Evolutionary conservation across 768 basidiomycete species (phyloP).

Genomic region (Suillus americanus): DNA sequence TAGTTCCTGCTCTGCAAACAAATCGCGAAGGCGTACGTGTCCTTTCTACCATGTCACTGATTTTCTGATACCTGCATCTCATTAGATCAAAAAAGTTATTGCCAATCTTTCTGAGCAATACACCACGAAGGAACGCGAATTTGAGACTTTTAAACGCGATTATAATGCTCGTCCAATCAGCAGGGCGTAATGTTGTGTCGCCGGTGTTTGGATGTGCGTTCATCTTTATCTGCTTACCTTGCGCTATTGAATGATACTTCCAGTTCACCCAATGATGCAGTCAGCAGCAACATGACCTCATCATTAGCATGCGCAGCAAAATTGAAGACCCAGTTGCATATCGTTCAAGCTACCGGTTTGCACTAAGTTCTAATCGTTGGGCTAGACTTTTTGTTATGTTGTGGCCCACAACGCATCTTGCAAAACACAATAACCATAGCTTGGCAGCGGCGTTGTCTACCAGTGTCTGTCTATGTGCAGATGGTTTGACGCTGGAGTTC

Average conservation of each 20-base stretch:
- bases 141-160: conserved; percentile 76
- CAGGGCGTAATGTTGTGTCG: conserved; percentile 21
- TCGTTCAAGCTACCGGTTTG: background rate
- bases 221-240: background rate
- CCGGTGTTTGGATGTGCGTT: background rate
- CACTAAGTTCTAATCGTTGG: background rate
- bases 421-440: background rate
- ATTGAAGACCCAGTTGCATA: background rate
- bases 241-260: background rate
- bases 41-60: background rate
- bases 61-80: conserved; percentile 16
- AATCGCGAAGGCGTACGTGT: conserved; percentile 80
- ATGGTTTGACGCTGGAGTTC: background rate
- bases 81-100: conserved; percentile 81
- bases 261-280: background rate
- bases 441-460: background rate
- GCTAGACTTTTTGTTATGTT: background rate
- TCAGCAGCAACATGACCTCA: background rate
- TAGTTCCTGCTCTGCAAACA: conserved; percentile 86
- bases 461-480: background rate
- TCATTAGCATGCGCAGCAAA: background rate
- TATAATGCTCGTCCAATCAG: conserved; percentile 68
- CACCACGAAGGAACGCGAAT: conserved; percentile 83
- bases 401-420: too few species aligned
- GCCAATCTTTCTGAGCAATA: conserved; percentile 81